Conservation (phyloP, 2,329 filamentous ascomycete genomes). For the Alternaria sp. region DNA sequence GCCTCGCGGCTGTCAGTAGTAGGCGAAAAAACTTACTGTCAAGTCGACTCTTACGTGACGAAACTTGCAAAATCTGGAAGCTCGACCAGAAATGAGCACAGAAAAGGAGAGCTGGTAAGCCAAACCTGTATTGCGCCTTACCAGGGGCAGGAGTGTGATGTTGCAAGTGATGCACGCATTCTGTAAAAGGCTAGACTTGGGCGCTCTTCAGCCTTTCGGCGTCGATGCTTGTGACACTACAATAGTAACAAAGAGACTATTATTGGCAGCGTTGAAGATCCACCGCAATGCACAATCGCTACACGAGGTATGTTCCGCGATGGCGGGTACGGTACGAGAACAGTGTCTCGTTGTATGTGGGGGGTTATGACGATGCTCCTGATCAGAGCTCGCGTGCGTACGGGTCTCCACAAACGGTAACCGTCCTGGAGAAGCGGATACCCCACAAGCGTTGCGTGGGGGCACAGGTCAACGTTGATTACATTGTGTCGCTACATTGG, state of each 20-base stretch:
- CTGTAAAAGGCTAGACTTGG: neutral
- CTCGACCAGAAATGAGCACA: neutral
- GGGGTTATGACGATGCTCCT: neutral
- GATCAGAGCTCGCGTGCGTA: neutral
- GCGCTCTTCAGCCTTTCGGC: neutral
- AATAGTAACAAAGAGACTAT: constrained; percentile 6
- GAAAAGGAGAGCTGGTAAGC: neutral
- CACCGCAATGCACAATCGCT: neutral
- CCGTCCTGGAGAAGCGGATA: constrained; percentile 1
- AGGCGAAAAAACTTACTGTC: neutral
- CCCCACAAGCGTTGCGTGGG: constrained; percentile 3
- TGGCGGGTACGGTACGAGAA: neutral
- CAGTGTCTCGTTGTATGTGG: neutral
- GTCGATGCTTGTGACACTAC: neutral
- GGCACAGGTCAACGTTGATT: neutral
- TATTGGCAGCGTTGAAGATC: neutral
- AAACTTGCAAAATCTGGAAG: neutral
- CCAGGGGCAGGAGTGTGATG: neutral
- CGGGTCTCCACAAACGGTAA: constrained; percentile 9
- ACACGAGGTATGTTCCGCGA: neutral
- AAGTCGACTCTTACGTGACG: neutral
- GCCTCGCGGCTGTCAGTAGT: neutral
- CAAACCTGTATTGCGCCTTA: neutral
- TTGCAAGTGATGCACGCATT: neutral
- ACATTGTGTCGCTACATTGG: neutral